These are phyloP conservation scores for Eucalyptus lansdowneana DNA, from an alignment of 345 rosid species.

Conservation along the genomic window DNA sequence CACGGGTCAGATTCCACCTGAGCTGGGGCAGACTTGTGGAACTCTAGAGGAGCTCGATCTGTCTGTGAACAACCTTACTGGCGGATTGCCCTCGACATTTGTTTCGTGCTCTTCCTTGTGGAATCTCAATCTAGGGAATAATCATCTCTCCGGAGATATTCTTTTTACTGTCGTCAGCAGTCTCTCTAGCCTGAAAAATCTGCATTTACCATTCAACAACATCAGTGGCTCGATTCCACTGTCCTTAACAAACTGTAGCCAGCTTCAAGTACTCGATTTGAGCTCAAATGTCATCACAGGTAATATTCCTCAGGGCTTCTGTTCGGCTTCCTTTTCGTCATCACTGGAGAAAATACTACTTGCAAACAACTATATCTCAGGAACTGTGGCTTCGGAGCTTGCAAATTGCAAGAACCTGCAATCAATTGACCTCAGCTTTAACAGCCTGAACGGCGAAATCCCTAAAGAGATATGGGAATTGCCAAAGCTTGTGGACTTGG, in stretches of 20 bases:
- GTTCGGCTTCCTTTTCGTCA: slow-evolving; percentile 31
- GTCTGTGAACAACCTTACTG: slow-evolving; percentile 53
- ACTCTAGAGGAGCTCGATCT: slow-evolving; percentile 54
- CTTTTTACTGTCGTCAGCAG: slow-evolving; percentile 48
- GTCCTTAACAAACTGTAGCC: slow-evolving; percentile 44
- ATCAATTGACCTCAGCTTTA: slow-evolving; percentile 85
- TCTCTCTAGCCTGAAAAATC: slow-evolving; percentile 30
- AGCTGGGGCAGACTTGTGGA: slow-evolving; percentile 46
- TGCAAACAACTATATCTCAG: slow-evolving; percentile 60
- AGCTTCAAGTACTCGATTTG: slow-evolving; percentile 69
- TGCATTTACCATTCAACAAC: slow-evolving; percentile 68
- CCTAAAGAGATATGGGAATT: slow-evolving; percentile 61
- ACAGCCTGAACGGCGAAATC: slow-evolving; percentile 50
- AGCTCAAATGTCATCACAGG: slow-evolving; percentile 69
- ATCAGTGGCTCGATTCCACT: slow-evolving; percentile 59
- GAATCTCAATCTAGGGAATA: slow-evolving; percentile 59
- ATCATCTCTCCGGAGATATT: slow-evolving; percentile 65
- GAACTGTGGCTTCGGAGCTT: slow-evolving; percentile 52
- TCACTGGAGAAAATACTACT: slow-evolving; percentile 51
- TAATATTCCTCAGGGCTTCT: slow-evolving; percentile 47
- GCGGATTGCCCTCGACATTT: slow-evolving; percentile 48
- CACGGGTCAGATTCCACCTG: slow-evolving; percentile 51
- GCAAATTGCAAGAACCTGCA: slow-evolving; percentile 61
- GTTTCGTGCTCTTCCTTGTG: slow-evolving; percentile 37
- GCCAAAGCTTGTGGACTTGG: slow-evolving; percentile 63